phyloP scores from a whole-genome alignment of 768 basidiomycete genomes.

The Kwoniella dejecticola region DNA sequence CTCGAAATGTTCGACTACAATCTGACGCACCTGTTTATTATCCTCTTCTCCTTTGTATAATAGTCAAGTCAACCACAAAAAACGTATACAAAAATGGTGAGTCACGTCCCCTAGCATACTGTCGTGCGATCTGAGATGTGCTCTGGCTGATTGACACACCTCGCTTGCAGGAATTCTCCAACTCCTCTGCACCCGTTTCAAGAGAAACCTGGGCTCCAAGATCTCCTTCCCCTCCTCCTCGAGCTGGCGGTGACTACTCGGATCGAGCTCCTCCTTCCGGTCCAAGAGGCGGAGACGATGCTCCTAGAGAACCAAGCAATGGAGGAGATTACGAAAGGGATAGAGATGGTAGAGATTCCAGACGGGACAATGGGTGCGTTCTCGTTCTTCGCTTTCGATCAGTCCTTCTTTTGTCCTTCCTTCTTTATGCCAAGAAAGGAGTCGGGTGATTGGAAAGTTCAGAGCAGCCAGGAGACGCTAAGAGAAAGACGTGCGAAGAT shows the following conservation, averaged over 20 bases:
- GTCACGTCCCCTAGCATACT: no score
- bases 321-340: conserved; percentile 11
- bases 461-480: no score
- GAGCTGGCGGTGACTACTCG: background rate
- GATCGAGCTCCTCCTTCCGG: conserved; percentile 11
- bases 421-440: background rate
- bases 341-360: conserved; percentile 9
- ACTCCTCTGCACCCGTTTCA: conserved; percentile 42
- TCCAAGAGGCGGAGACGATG: background rate
- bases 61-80: no score
- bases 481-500: background rate
- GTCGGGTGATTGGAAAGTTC: no score
- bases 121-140: no score
- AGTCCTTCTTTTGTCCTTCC: background rate
- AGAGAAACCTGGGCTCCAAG: conserved; percentile 45
- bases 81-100: conserved; percentile 16
- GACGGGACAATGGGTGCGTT: conserved; percentile 5
- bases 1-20: no score
- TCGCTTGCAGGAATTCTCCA: conserved; percentile 48
- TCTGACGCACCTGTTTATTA: no score
- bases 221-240: conserved; percentile 19
- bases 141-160: no score
- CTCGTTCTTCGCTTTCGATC: no score
- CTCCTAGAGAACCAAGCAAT: conserved; percentile 5
- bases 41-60: no score